phyloP scores from a whole-genome alignment of 2,329 filamentous ascomycete species.

The Colletotrichum viniferum region DNA sequence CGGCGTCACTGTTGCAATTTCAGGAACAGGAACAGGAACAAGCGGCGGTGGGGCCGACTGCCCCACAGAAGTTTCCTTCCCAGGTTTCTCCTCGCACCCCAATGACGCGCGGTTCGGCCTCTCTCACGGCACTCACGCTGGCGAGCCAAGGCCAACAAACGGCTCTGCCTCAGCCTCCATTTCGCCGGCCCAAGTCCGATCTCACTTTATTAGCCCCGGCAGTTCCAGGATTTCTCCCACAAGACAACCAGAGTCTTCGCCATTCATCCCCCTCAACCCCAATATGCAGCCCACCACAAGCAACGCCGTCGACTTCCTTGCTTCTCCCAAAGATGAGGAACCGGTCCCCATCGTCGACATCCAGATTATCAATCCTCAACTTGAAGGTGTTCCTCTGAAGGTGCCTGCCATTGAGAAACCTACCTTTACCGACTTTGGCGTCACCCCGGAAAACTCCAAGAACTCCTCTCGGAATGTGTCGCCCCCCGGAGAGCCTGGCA shows the following conservation, averaged over 20 bases:
- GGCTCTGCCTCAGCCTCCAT: conserved; percentile 23
- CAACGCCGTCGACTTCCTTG: conserved; percentile 38
- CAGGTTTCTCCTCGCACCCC: conserved; percentile 28
- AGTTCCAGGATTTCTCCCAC: conserved; percentile 38
- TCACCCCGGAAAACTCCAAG: conserved; percentile 29
- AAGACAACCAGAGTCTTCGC: conserved; percentile 37
- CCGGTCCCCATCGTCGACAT: conserved; percentile 59
- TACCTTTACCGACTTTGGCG: conserved; percentile 51
- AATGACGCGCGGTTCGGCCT: conserved; percentile 22
- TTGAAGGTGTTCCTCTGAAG: conserved; percentile 65
- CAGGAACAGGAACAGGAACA: conserved; percentile 18
- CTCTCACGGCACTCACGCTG: conserved; percentile 3
- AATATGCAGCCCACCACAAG: conserved; percentile 44
- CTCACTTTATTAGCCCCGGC: conserved; percentile 27
- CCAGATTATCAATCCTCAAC: conserved; percentile 58
- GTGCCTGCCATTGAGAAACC: conserved; percentile 55
- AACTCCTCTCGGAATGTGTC: conserved; percentile 31
- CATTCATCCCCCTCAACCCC: conserved; percentile 46
- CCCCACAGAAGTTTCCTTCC: conserved; percentile 17
- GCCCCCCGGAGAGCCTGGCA: conserved; percentile 26
- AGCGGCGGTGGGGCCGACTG: conserved; percentile 17
- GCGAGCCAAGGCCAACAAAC: conserved; percentile 17
- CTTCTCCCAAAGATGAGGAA: conserved; percentile 34
- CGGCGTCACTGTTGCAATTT: conserved; percentile 18
- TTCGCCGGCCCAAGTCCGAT: conserved; percentile 20